These are phyloP conservation scores for Rhodotorula sphaerocarpa DNA, from an alignment of 768 basidiomycete genomes.

Conservation along the genomic window DNA sequence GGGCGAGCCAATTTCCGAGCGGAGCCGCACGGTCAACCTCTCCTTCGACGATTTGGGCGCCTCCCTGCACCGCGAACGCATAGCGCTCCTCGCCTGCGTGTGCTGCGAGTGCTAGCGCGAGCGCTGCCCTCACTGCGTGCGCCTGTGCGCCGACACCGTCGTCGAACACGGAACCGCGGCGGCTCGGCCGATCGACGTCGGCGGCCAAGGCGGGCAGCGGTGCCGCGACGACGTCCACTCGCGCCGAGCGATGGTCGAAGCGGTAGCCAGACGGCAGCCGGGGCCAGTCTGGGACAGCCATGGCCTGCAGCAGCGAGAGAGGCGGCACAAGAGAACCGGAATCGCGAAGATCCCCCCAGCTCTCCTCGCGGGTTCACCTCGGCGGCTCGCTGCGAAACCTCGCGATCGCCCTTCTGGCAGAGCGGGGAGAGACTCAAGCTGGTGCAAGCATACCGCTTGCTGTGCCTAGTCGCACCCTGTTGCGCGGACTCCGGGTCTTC, in stretches of 20 bases:
- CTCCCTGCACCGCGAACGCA: background rate
- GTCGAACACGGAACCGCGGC: too few species aligned
- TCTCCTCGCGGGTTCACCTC: too few species aligned
- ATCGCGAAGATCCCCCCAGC: too few species aligned
- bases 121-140: slow-evolving; percentile 4
- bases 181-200: background rate
- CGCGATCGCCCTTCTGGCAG: too few species aligned
- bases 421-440: too few species aligned
- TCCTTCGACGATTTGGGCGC: slow-evolving; percentile 4
- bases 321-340: too few species aligned
- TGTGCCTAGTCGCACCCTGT: too few species aligned
- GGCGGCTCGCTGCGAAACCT: too few species aligned
- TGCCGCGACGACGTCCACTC: background rate
- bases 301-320: background rate
- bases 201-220: background rate
- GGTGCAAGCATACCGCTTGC: too few species aligned
- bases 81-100: slow-evolving; percentile 27
- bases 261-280: slow-evolving; percentile 19
- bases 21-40: background rate
- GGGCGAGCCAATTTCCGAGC: background rate
- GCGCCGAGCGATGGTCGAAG: background rate
- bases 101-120: slow-evolving; percentile 6
- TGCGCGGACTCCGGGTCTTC: too few species aligned
- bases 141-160: too few species aligned
- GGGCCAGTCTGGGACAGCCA: slow-evolving; percentile 16